These are phyloP conservation scores for Aurantiochytrium sp. DNA, from an alignment of 108 stramenopile species.

Conservation along the genomic window DNA sequence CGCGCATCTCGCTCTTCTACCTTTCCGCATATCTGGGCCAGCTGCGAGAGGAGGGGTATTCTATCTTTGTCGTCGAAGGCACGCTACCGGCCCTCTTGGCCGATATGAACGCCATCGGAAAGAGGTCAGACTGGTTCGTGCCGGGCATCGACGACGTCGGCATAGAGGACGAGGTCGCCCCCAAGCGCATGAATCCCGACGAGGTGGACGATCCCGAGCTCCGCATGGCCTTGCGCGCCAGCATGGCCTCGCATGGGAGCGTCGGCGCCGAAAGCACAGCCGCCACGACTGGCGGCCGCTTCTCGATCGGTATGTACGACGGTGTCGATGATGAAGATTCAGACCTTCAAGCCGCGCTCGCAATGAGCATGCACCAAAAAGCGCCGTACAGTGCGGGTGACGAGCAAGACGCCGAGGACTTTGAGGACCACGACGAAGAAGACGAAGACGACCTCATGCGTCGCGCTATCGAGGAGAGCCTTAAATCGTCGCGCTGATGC, in stretches of 20 bases:
- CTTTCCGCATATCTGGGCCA: background rate
- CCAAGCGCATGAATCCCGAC: background rate
- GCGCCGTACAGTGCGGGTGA: background rate
- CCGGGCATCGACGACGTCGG: background rate
- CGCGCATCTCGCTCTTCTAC: background rate
- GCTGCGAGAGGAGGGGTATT: constrained; percentile 9
- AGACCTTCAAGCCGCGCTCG: background rate
- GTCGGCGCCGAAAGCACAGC: background rate
- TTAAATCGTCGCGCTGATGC: background rate
- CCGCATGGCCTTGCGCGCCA: background rate
- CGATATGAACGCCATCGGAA: background rate
- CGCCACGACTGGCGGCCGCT: background rate
- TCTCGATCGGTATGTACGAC: background rate
- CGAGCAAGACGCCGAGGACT: too few species aligned
- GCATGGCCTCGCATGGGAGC: background rate
- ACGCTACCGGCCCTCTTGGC: background rate
- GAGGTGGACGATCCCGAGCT: background rate
- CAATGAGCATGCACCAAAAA: background rate
- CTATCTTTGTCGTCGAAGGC: background rate
- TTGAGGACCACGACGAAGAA: too few species aligned
- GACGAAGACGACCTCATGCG: background rate
- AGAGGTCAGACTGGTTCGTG: background rate
- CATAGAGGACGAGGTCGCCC: background rate
- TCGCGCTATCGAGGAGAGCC: background rate
- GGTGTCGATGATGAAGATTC: background rate